Evolutionary conservation across 2,329 filamentous ascomycete species (phyloP).

Genomic region (Cercospora sp.): DNA sequence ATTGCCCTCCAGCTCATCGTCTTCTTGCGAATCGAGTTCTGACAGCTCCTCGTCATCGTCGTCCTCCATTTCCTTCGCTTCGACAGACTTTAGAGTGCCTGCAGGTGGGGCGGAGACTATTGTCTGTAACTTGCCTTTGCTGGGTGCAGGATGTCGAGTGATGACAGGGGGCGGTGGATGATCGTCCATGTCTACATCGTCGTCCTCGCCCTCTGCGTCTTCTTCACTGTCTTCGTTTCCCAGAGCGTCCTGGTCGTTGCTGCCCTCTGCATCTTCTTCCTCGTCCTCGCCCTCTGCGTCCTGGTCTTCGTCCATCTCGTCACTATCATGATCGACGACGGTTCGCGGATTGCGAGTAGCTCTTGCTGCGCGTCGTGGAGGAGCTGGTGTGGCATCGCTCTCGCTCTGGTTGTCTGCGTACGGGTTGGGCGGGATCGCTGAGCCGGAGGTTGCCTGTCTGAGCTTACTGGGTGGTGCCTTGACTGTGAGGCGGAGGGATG

Average conservation of each 20-base stretch:
- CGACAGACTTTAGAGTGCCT: constrained; percentile 46
- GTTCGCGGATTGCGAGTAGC: constrained; percentile 39
- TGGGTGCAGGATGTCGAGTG: constrained; percentile 25
- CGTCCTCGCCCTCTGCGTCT: constrained; percentile 39
- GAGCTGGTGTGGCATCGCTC: constrained; percentile 38
- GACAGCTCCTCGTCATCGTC: constrained; percentile 53
- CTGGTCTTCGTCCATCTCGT: constrained; percentile 20
- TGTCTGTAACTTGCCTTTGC: constrained; percentile 34
- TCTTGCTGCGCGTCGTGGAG: constrained; percentile 32
- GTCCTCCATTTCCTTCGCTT: constrained; percentile 54
- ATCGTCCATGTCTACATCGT: constrained; percentile 38
- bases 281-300: constrained; percentile 34
- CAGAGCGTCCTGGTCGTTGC: constrained; percentile 31
- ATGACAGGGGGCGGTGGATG: constrained; percentile 41
- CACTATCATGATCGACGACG: constrained; percentile 39
- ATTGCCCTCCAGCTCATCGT: constrained; percentile 36
- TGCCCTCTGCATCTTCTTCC: constrained; percentile 32
- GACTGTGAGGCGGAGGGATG: constrained; percentile 51
- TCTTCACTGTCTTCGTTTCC: constrained; percentile 34
- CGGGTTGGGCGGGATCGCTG: constrained; percentile 36
- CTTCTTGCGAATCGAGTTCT: constrained; percentile 39
- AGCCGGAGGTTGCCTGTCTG: constrained; percentile 47
- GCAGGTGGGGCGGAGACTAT: constrained; percentile 34
- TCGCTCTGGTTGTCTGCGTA: constrained; percentile 36
- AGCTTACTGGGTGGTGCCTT: constrained; percentile 53